These are phyloP conservation scores for Coelastrella sp. DNA, from an alignment of 139 green algal genomes.

Conservation along the genomic window DNA sequence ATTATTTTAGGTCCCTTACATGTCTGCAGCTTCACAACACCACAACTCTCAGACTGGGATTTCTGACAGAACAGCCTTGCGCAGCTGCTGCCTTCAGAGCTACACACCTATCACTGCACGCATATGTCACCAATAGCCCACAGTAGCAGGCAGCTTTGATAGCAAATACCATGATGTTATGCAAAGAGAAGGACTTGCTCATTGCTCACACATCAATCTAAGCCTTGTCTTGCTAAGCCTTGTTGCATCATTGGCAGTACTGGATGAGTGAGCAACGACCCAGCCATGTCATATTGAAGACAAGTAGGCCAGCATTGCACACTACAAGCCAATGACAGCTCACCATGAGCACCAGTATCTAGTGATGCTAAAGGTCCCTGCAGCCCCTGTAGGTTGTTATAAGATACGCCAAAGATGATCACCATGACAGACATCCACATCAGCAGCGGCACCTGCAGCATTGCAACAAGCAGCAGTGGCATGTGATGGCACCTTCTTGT, in stretches of 20 bases:
- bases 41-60: too few species aligned
- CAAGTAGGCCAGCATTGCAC: not conserved
- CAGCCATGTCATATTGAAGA: not conserved
- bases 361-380: conserved; percentile 47
- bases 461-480: not conserved
- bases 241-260: not conserved
- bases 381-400: conserved; percentile 42
- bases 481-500: not conserved
- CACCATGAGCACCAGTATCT: conserved; percentile 37
- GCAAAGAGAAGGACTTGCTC: too few species aligned
- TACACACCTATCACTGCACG: too few species aligned
- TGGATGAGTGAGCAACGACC: not conserved
- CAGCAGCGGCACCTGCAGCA: conserved; percentile 46
- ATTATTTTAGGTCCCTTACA: too few species aligned
- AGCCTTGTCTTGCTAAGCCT: too few species aligned
- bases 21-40: too few species aligned
- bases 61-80: too few species aligned
- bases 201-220: too few species aligned
- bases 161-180: too few species aligned
- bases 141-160: too few species aligned
- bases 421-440: conserved; percentile 44
- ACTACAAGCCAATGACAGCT: not conserved
- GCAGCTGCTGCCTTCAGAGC: too few species aligned
- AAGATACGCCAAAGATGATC: conserved; percentile 32
- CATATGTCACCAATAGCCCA: too few species aligned